phyloP scores from a whole-genome alignment of 2,329 filamentous ascomycete species.

The Colletotrichum gigasporum region DNA sequence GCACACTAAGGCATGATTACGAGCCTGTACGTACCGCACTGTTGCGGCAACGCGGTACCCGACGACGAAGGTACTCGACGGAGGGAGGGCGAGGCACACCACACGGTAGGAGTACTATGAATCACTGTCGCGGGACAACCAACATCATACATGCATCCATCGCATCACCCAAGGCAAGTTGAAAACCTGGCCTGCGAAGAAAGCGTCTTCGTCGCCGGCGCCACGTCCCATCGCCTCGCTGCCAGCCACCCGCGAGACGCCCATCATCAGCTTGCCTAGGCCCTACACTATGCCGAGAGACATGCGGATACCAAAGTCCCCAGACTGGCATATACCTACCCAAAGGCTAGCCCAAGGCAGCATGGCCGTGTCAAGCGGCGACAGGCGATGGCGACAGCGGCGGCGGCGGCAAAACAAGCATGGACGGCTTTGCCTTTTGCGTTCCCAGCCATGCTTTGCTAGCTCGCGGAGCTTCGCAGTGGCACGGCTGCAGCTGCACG shows the following conservation, averaged over 20 bases:
- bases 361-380: background rate
- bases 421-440: background rate
- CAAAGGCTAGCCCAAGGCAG: background rate
- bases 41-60: background rate
- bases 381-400: background rate
- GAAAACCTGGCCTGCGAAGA: background rate
- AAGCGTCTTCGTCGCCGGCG: slow-evolving; percentile 12
- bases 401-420: background rate
- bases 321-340: background rate
- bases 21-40: background rate
- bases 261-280: no score
- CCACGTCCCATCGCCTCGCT: slow-evolving; percentile 2
- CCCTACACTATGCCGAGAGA: background rate
- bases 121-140: background rate
- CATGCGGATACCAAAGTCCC: background rate
- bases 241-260: slow-evolving; percentile 4
- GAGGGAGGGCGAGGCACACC: background rate
- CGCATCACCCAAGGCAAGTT: background rate
- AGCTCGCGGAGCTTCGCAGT: background rate
- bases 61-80: background rate
- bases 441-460: background rate
- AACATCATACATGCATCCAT: background rate
- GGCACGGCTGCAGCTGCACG: background rate
- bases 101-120: background rate
- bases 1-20: background rate